Conservation (phyloP, 2,329 filamentous ascomycete species). For the Aspergillus sp. region DNA sequence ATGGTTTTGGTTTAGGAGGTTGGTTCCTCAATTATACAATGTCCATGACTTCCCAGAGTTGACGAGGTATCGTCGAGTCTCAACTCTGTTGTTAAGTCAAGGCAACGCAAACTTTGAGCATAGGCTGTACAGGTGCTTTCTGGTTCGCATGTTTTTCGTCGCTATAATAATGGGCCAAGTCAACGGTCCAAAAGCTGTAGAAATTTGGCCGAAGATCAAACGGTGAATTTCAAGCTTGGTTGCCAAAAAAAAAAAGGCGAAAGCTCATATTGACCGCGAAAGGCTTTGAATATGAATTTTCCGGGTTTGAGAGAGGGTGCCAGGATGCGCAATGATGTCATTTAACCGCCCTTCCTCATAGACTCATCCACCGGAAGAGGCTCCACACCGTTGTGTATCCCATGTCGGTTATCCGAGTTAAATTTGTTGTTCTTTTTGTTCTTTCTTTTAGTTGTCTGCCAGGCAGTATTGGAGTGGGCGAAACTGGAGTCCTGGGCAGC, state of each 20-base stretch:
- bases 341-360: conserved; percentile 48
- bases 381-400: conserved; percentile 33
- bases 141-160: neutral
- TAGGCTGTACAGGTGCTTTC: conserved; percentile 16
- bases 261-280: neutral
- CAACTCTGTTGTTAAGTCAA: conserved; percentile 4
- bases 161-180: neutral
- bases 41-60: neutral
- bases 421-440: conserved; percentile 39
- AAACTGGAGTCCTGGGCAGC: conserved; percentile 25
- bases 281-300: neutral
- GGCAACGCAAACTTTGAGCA: conserved; percentile 8
- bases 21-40: conserved; percentile 22
- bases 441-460: conserved; percentile 49
- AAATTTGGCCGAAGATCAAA: neutral
- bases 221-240: neutral
- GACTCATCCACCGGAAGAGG: conserved; percentile 44
- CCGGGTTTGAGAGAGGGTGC: neutral
- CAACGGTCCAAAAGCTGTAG: neutral
- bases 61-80: conserved; percentile 5
- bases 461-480: conserved; percentile 30
- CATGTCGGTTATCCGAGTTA: conserved; percentile 31
- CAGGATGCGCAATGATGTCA: neutral
- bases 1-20: conserved; percentile 17
- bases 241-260: neutral